A percentile compares a stretch with the other conserved stretches of the same genome.
Evolutionary conservation across 2,329 filamentous ascomycete species (phyloP).

Genomic region (Bipolaris cookei): DNA sequence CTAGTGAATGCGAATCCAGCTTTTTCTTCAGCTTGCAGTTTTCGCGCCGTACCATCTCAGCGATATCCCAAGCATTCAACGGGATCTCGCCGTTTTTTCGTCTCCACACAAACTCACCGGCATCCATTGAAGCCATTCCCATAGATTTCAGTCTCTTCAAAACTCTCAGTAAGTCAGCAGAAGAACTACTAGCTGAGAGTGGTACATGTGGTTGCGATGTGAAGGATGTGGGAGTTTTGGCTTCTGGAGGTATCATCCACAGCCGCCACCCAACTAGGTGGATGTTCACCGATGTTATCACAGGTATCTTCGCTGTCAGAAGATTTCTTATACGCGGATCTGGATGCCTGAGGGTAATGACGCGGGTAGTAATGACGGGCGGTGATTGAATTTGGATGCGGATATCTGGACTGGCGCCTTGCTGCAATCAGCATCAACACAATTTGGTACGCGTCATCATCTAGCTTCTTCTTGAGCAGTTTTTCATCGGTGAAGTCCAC

Average conservation of each 20-base stretch:
- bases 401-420: slow-evolving; percentile 19
- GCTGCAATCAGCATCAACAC: slow-evolving; percentile 20
- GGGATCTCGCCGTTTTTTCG: background rate
- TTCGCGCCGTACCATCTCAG: background rate
- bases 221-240: slow-evolving; percentile 4
- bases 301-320: background rate
- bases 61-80: slow-evolving; percentile 9
- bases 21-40: background rate
- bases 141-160: background rate
- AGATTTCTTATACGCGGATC: slow-evolving; percentile 19
- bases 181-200: slow-evolving; percentile 1
- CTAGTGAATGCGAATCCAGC: background rate
- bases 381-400: slow-evolving; percentile 5
- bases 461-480: slow-evolving; percentile 17
- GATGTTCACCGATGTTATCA: background rate
- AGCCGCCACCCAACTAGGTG: slow-evolving; percentile 1
- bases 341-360: slow-evolving; percentile 16
- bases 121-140: background rate
- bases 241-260: background rate
- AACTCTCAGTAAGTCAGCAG: slow-evolving; percentile 5
- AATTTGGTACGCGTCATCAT: slow-evolving; percentile 22
- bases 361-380: slow-evolving; percentile 9
- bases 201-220: background rate
- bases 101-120: slow-evolving; percentile 1
- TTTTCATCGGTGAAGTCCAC: slow-evolving; percentile 3